Evolutionary conservation across 129 eudicot genomes (phyloP), one percentile per base, ranked within the genome.

Genomic region (Heracleum sosnowskyi): DNA sequence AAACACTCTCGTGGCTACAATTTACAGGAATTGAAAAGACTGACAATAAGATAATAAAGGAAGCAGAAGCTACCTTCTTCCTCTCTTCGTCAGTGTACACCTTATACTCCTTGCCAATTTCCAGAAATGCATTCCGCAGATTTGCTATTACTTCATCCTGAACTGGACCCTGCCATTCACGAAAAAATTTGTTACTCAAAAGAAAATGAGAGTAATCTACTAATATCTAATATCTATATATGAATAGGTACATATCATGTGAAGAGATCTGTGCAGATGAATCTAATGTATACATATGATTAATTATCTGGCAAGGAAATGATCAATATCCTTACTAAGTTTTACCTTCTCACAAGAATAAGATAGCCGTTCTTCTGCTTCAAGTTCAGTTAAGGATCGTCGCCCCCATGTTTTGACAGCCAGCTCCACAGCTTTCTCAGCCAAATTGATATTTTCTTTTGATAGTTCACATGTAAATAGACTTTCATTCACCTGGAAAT

Each of bases 281-380:
- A 60, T 26, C 33, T 60, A 26, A 26, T 9, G 16, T 60, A 24
- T 4, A 11, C 5, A 60, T 74, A 47, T 6, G 34, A 39, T 53
- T 76, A 42, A 78, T 40, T 68, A 78, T 64, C 34, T 34, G 17
- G 57, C 15, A 22, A 55, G 80, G 63, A 71, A 71, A 6, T 44
- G 37, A 53, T 72, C 79, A 77, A 60, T 33, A 22, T 51, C 17
- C 72, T 33, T 18, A 64, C 73, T 46, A 66, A 76, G 46, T 42
- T 78, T 79, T 82, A 92, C 99, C 99, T 96, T 96, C 83, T 96
- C 99, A 86, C 99, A 96, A 81, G 90, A 92, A 90, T 96, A 96
- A 44, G 99, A 96, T 39, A 96, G 83, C 60, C 97, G 81, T 79
- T 96, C 99, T 84, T 96, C 99, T 77, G 99, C 97, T 84, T 96